Percentiles rank a stretch among this genome's conserved stretches.
phyloP scores from a whole-genome alignment of 2,329 filamentous ascomycete genomes.

The Balansia obtecta region DNA sequence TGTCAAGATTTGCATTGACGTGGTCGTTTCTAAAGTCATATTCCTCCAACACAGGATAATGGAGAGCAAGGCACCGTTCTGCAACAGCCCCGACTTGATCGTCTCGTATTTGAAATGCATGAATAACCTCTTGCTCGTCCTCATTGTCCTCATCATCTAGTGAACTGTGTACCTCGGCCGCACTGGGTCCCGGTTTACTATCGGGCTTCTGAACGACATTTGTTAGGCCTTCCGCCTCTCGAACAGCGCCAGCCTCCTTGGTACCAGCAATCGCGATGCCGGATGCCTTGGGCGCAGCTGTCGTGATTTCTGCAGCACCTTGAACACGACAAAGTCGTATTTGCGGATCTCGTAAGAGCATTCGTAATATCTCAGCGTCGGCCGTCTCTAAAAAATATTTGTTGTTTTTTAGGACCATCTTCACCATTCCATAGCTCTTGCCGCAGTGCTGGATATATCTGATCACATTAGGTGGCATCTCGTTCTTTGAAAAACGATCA shows the following conservation, averaged over 20 bases:
- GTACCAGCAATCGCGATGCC: conserved; percentile 80
- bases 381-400: conserved; percentile 79
- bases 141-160: conserved; percentile 52
- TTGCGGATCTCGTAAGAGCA: conserved; percentile 59
- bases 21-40: conserved; percentile 91
- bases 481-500: conserved; percentile 71
- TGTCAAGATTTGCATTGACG: conserved; percentile 78
- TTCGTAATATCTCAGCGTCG: conserved; percentile 66
- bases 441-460: conserved; percentile 62
- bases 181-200: neutral
- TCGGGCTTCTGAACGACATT: neutral
- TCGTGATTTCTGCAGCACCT: conserved; percentile 50
- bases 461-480: conserved; percentile 58
- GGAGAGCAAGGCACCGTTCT: conserved; percentile 75
- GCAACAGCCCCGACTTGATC: conserved; percentile 74
- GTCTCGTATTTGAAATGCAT: conserved; percentile 82
- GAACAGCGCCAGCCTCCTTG: conserved; percentile 72
- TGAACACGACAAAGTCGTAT: conserved; percentile 67
- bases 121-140: conserved; percentile 76
- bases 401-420: conserved; percentile 78
- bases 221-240: conserved; percentile 58
- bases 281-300: conserved; percentile 63
- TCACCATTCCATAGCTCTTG: conserved; percentile 78
- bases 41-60: conserved; percentile 84
- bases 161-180: neutral